Base-by-base conservation (phyloP, 352 stramenopile genomes). In the Globisporangium canariense region DNA sequence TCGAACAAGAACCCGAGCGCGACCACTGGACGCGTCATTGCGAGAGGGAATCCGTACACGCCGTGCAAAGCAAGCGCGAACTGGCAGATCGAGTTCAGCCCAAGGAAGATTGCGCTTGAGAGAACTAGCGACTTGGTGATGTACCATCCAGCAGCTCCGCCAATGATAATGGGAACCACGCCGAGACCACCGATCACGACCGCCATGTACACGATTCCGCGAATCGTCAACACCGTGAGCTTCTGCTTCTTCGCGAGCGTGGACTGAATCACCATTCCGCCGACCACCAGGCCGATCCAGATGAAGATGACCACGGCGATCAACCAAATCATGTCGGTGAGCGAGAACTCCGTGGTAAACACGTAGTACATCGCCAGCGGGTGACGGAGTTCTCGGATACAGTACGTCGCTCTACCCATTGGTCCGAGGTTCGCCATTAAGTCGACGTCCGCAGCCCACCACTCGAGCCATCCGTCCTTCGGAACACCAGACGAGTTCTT, bases 1-100 rank as follows among this genome's bases (percentile, higher is more conserved):
- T 96, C 87, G 69, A 92, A 88, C n/a, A 96, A 57, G 60, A 94
- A 96, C 1, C 87, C 86, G n/a, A 96, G 73, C 28, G 75, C 60
- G 32, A 90, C 74, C 25, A 96, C 71, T 13, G 85, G 83, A 45
- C 78, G 82, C 71, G 75, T 93, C 69, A 84, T 78, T 2, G 84
- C 83, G 18, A 93, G 70, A 20, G 81, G 70, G 38, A 93, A 67
- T 6, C 83, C 81, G 7, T 80, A 83, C 4, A 76, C 67, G 6
- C 86, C 86, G 58, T 95, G 83, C 30, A 91, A 71, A 32, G 85
- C 80, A 14, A 95, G 53, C 0, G 74, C 74, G 53, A 89, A 93
- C 60, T 95, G 84, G 28, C 87, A 79, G 38, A 95, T 81, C 0
- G 77, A 64, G 64, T 86, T 91, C 25, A 95, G 71, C 4, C 81